phyloP scores from a whole-genome alignment of 176 grass and related monocot species.

The Microstegium vimineum region DNA sequence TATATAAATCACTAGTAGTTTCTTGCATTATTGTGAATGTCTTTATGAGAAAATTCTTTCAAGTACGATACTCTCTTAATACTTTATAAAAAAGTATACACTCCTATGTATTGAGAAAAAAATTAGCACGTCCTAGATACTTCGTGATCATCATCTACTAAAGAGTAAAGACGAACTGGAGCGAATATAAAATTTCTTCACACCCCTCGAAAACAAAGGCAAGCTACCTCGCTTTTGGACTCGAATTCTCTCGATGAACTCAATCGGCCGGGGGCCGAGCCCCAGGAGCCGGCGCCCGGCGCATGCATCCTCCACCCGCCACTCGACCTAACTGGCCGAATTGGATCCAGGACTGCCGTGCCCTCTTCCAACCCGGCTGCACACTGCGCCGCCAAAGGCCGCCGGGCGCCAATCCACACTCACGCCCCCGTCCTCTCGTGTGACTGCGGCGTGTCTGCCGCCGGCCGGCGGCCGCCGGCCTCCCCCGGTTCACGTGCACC shows the following conservation, averaged over 20 bases:
- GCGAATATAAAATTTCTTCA: background rate
- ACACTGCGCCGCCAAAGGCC: background rate
- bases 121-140: no score
- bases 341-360: background rate
- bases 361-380: background rate
- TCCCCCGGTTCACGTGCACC: background rate
- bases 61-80: no score
- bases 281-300: background rate
- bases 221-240: background rate
- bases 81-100: no score
- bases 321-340: background rate
- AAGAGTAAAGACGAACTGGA: no score
- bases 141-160: no score
- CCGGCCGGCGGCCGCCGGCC: background rate
- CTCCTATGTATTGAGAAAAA: no score
- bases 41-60: no score
- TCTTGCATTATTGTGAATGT: no score
- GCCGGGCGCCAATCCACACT: background rate
- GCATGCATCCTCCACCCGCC: no score
- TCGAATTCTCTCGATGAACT: background rate
- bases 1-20: no score
- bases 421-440: background rate
- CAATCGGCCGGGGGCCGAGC: background rate
- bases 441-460: background rate
- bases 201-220: background rate